phyloP scores from a whole-genome alignment of 2,329 filamentous ascomycete species.

The Alternaria longipes region DNA sequence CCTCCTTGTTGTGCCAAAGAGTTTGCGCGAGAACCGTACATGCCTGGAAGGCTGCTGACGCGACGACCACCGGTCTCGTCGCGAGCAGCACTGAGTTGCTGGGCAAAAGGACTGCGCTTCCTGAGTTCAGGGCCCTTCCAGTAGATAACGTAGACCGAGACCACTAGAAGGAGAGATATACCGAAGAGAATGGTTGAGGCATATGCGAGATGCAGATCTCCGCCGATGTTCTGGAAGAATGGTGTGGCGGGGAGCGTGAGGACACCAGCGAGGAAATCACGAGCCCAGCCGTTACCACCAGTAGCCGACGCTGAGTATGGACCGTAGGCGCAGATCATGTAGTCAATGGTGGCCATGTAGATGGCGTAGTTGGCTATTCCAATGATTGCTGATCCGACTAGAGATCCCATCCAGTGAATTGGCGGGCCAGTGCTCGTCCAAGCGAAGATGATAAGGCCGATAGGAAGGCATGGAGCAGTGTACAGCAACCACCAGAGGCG shows the following conservation, averaged over 20 bases:
- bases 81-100: slow-evolving; percentile 52
- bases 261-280: slow-evolving; percentile 78
- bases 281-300: slow-evolving; percentile 78
- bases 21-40: slow-evolving; percentile 45
- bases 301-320: slow-evolving; percentile 80
- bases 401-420: slow-evolving; percentile 74
- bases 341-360: slow-evolving; percentile 83
- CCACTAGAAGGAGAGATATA: slow-evolving; percentile 57
- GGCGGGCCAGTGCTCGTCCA: slow-evolving; percentile 72
- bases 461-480: slow-evolving; percentile 67
- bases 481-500: slow-evolving; percentile 74
- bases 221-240: slow-evolving; percentile 57
- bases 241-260: slow-evolving; percentile 75
- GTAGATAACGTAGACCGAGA: slow-evolving; percentile 58
- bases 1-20: slow-evolving; percentile 32
- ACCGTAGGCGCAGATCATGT: slow-evolving; percentile 79
- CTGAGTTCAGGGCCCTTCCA: slow-evolving; percentile 65
- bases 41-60: slow-evolving; percentile 41
- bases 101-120: slow-evolving; percentile 63
- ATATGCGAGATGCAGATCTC: slow-evolving; percentile 57
- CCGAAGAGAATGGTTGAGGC: slow-evolving; percentile 66
- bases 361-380: slow-evolving; percentile 77
- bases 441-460: slow-evolving; percentile 76
- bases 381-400: slow-evolving; percentile 72
- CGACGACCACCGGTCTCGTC: slow-evolving; percentile 45